Percentiles rank a stretch among this genome's conserved stretches.
Conservation (phyloP, 2,329 filamentous ascomycete genomes). For the Trichoderma cornu-damae region DNA sequence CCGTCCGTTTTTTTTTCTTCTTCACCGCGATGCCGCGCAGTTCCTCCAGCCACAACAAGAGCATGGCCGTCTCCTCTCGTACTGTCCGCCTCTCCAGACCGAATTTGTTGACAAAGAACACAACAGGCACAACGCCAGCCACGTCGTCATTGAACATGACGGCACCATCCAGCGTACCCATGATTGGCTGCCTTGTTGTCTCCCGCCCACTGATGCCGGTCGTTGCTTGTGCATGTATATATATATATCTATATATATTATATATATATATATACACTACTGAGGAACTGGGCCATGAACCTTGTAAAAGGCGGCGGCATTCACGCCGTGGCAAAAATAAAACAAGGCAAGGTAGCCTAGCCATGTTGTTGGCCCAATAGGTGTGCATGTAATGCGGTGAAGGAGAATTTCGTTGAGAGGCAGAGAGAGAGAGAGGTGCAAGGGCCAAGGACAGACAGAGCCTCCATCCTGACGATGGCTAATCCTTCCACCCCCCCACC, state of each 20-base stretch:
- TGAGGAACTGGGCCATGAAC: not conserved
- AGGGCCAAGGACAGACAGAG: not conserved
- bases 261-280: too few species aligned
- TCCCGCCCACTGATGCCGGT: not conserved
- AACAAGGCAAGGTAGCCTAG: not conserved
- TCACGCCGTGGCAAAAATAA: not conserved
- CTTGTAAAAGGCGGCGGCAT: not conserved
- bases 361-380: not conserved
- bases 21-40: not conserved
- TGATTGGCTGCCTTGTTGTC: slow-evolving; percentile 6
- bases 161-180: not conserved
- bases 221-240: too few species aligned
- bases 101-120: not conserved
- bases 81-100: not conserved
- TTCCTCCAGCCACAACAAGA: slow-evolving; percentile 8
- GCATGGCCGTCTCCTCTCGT: slow-evolving; percentile 3
- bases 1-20: not conserved
- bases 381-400: not conserved
- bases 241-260: too few species aligned
- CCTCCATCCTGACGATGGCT: not conserved
- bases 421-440: not conserved
- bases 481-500: not conserved
- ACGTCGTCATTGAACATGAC: slow-evolving; percentile 13
- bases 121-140: not conserved
- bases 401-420: not conserved